Conservation (phyloP, 352 stramenopile species). For the Peronosclerospora sorghi region DNA sequence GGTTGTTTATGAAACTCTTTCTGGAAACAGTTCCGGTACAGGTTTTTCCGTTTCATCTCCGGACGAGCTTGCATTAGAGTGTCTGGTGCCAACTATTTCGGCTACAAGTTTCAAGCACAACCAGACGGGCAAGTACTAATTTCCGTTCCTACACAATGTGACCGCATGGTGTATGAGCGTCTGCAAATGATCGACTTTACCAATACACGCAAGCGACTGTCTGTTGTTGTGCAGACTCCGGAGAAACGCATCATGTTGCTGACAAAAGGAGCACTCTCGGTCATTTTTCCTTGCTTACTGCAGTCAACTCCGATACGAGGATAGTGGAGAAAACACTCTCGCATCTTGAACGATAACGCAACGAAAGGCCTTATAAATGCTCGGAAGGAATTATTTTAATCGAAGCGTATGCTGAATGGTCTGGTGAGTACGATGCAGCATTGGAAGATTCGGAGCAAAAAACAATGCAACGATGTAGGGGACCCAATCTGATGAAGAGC, state of each 20-base stretch:
- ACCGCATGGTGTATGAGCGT: constrained; percentile 67
- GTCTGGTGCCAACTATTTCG: constrained; percentile 70
- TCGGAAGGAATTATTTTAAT: constrained; percentile 60
- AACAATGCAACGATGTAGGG: constrained; percentile 35
- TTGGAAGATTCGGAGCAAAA: constrained; percentile 66
- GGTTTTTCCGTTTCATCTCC: constrained; percentile 75
- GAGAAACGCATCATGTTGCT: constrained; percentile 58
- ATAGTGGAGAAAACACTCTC: constrained; percentile 56
- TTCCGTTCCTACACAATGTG: constrained; percentile 19
- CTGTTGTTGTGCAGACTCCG: constrained; percentile 87
- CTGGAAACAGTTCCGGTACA: constrained; percentile 24
- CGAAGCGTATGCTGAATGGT: constrained; percentile 63
- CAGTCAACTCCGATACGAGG: constrained; percentile 3
- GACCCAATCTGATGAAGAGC: constrained; percentile 70
- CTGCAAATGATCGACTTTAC: constrained; percentile 98
- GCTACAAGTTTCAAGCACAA: constrained; percentile 58
- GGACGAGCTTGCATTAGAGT: constrained; percentile 74
- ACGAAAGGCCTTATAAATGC: constrained; percentile 83
- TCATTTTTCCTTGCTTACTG: constrained; percentile 60
- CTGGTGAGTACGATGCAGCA: constrained; percentile 39
- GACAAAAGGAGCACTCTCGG: constrained; percentile 78
- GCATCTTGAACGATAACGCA: constrained; percentile 77
- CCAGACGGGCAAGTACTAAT: constrained; percentile 59
- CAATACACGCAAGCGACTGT: constrained; percentile 97
- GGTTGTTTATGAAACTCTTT: constrained; percentile 62